Base-by-base conservation (phyloP, 225 moss, liverwort and hornwort genomes). In the Sphagnum contortum region DNA sequence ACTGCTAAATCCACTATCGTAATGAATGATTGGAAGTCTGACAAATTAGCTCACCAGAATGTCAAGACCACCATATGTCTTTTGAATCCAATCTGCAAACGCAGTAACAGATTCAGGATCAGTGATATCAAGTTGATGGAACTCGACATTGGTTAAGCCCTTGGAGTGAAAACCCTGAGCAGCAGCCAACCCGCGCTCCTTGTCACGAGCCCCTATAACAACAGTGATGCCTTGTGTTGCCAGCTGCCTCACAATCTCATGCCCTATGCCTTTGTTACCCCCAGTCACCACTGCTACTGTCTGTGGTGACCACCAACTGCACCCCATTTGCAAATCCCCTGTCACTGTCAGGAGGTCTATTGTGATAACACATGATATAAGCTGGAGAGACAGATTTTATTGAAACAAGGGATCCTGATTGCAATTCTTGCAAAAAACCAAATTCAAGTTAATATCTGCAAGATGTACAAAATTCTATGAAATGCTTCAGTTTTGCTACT, bases 71-170 rank as follows among this genome's bases (percentile, higher is more conserved):
- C 88, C 86, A 3, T 88, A 82, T 0, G 61, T 49, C 9, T 62
- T 47, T 52, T 75, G 53, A n/a, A 91, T 55, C 89, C 84, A 91
- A 9, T 74, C 56, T 45, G 68, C 76, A 3, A 89, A 76, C 5
- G 66, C 68, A 29, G 65, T 69, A 69, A 82, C 64, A 0, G 86
- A 83, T 1, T 81, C 63, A 55, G 61, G 6, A 12, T 74, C 70
- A 55, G 69, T 76, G 3, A 88, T 73, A 74, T 91, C 89, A 45
- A 91, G 69, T 14, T 57, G 64, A 67, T 77, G 91, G 48, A 86
- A 81, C 55, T 76, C 64, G 5, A 91, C 86, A 62, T 68, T 80
- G 9, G 64, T 62, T 3, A 80, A 59, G 4, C 86, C 91, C 13
- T 79, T 68, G 44, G 57, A 55, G 48, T 64, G 75, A 4, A 87